Base-by-base conservation (phyloP, 2,329 filamentous ascomycete species). In the Fusarium sp. region DNA sequence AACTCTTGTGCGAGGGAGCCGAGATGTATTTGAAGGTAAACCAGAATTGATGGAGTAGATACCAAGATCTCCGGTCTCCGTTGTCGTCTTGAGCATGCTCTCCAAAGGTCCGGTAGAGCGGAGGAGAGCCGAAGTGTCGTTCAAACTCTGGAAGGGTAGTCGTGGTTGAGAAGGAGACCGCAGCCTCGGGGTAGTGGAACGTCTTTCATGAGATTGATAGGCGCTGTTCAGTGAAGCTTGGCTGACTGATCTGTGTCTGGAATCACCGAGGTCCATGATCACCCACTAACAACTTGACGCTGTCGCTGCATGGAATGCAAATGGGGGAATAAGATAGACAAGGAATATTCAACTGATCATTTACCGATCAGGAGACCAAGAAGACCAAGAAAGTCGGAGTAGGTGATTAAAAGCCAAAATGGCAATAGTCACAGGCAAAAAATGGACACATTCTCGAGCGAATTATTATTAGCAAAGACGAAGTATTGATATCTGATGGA, bases 71-170 rank as follows among this genome's bases (percentile, higher is more conserved):
- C 90, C 90, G 14, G 89, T 90, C 77, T 92, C 90, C 2, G 90
- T 91, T 3, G 88, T 91, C 7, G 87, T 91, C 81, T 89, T 91
- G 66, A 92, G 83, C 90, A 92, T 91, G 79, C 89, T 87, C 74
- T 90, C 87, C n/a, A 91, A 81, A 5, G 87, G 87, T 10, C 86
- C 88, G 1, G 89, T 87, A 3, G 84, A 87, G 51, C 81, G 83
- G 20, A 87, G 82, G 57, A 87, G 80, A 35, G 79, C 78, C 36
- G 81, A 77, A 63, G 85, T 85, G 63, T 86, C 83, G 56, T 84
- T 83, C 66, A 86, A 81, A 73, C 82, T 83, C 64, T 83, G 83
- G 38, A 87, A 80, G 9, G 86, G 84, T 41, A 82, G 83, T 70
- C 77, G 81, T 39, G 82, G 75, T 7, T 70, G 75, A 38, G 81